Percentiles rank a stretch among this genome's conserved stretches.
Evolutionary conservation across 441 rosid genomes (phyloP).

Genomic region (Populus hybrid): DNA sequence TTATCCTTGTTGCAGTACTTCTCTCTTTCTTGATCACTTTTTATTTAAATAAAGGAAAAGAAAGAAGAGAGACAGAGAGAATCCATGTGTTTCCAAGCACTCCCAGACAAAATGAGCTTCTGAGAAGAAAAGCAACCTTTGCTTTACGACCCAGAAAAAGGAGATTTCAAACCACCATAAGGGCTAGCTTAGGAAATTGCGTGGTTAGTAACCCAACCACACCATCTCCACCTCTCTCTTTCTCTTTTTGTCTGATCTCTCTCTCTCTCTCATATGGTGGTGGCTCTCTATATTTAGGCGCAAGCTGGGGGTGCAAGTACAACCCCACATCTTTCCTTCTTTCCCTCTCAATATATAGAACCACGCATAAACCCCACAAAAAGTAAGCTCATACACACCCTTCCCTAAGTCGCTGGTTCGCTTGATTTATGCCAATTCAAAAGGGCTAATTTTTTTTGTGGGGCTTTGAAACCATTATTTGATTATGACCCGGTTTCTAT

Average conservation of each 20-base stretch:
- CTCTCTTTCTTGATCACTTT: slow-evolving; percentile 6
- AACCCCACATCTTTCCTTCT: slow-evolving; percentile 52
- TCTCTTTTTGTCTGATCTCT: slow-evolving; percentile 22
- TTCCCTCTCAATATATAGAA: slow-evolving; percentile 38
- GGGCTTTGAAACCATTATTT: slow-evolving; percentile 22
- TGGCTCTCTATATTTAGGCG: slow-evolving; percentile 76
- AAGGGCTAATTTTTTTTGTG: slow-evolving; percentile 33
- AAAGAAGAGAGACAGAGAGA: slow-evolving; percentile 38
- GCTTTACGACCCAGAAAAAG: slow-evolving; percentile 77
- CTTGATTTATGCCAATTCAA: slow-evolving; percentile 49
- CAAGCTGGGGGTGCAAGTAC: slow-evolving; percentile 36
- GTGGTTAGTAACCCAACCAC: slow-evolving; percentile 38
- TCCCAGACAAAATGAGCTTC: slow-evolving; percentile 71
- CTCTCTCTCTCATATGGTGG: slow-evolving; percentile 17
- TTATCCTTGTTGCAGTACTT: not conserved
- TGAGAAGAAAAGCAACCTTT: slow-evolving; percentile 75
- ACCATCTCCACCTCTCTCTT: slow-evolving; percentile 19
- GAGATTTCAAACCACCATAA: slow-evolving; percentile 55
- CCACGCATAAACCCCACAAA: slow-evolving; percentile 24
- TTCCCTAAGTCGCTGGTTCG: slow-evolving; percentile 32
- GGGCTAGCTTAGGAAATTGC: slow-evolving; percentile 63
- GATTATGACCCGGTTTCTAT: slow-evolving; percentile 25
- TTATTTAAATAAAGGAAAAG: slow-evolving; percentile 18
- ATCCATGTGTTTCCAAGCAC: slow-evolving; percentile 81
- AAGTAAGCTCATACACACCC: not conserved